These are phyloP conservation scores for Graphiopsis chlorocephala DNA, from an alignment of 2,329 filamentous ascomycete species.

Conservation along the genomic window DNA sequence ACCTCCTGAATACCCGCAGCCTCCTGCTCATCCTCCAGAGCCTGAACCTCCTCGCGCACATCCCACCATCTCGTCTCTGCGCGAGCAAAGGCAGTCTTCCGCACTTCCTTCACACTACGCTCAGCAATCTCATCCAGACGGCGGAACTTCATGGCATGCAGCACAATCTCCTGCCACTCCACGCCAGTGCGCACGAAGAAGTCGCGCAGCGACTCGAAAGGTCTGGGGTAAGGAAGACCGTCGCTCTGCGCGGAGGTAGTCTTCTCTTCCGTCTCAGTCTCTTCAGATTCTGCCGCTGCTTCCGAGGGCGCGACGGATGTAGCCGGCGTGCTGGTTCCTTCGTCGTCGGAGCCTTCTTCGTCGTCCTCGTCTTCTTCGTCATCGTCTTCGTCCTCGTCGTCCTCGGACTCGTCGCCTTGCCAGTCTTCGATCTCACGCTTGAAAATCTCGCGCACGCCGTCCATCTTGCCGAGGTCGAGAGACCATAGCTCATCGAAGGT, in stretches of 20 bases:
- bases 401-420: slow-evolving; percentile 54
- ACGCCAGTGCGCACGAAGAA: slow-evolving; percentile 87
- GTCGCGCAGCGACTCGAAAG: slow-evolving; percentile 86
- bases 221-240: slow-evolving; percentile 70
- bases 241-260: slow-evolving; percentile 60
- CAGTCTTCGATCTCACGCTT: slow-evolving; percentile 82
- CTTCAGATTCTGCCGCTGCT: slow-evolving; percentile 19
- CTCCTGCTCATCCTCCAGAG: slow-evolving; percentile 92
- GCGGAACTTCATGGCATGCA: slow-evolving; percentile 70
- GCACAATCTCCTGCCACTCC: slow-evolving; percentile 85
- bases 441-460: slow-evolving; percentile 91
- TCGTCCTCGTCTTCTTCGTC: slow-evolving; percentile 57
- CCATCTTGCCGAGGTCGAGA: slow-evolving; percentile 89
- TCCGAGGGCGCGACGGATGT: slow-evolving; percentile 21
- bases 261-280: slow-evolving; percentile 26
- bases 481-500: slow-evolving; percentile 95
- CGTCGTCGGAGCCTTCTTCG: slow-evolving; percentile 20
- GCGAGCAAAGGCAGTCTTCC: slow-evolving; percentile 82
- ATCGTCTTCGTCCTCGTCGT: slow-evolving; percentile 49
- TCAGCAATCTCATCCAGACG: slow-evolving; percentile 61
- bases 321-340: slow-evolving; percentile 42
- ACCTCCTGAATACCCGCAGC: slow-evolving; percentile 93
- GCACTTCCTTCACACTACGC: slow-evolving; percentile 82
- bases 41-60: slow-evolving; percentile 86
- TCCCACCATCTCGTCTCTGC: slow-evolving; percentile 99